Percentiles rank a stretch among this genome's conserved stretches.
Evolutionary conservation across 176 grass and related monocot species (phyloP).

Genomic region (Carex littledalei): DNA sequence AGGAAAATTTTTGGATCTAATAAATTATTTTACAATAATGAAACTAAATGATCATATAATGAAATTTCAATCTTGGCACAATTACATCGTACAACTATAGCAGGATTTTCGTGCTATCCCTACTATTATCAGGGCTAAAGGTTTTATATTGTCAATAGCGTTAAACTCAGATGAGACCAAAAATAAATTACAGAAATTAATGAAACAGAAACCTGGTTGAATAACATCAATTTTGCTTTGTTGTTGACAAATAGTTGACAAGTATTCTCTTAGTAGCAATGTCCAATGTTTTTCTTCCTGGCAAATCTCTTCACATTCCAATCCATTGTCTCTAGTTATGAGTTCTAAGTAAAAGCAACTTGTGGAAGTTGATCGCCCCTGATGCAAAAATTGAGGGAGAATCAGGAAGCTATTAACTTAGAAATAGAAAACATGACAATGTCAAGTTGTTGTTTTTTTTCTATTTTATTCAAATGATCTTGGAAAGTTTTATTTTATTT

Average conservation of each 20-base stretch:
- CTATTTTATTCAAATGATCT: background rate
- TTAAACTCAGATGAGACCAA: background rate
- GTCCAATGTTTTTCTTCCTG: constrained; percentile 45
- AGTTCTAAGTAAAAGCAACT: constrained; percentile 48
- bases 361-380: constrained; percentile 34
- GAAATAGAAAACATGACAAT: background rate
- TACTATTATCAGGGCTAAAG: constrained; percentile 15
- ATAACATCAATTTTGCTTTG: constrained; percentile 36
- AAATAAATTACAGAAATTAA: constrained; percentile 13
- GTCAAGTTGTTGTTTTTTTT: background rate
- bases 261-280: constrained; percentile 46
- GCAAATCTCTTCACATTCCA: constrained; percentile 20
- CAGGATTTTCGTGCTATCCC: constrained; percentile 5
- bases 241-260: constrained; percentile 37
- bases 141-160: background rate
- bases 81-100: background rate
- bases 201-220: constrained; percentile 24
- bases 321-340: constrained; percentile 26
- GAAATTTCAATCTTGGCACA: background rate
- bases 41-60: background rate
- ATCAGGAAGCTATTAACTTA: constrained; percentile 8
- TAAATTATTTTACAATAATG: background rate
- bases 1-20: constrained; percentile 1
- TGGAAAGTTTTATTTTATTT: background rate
- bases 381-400: background rate